Evolutionary conservation across 2,329 filamentous ascomycete species (phyloP).

Genomic region (Nemania sp.): DNA sequence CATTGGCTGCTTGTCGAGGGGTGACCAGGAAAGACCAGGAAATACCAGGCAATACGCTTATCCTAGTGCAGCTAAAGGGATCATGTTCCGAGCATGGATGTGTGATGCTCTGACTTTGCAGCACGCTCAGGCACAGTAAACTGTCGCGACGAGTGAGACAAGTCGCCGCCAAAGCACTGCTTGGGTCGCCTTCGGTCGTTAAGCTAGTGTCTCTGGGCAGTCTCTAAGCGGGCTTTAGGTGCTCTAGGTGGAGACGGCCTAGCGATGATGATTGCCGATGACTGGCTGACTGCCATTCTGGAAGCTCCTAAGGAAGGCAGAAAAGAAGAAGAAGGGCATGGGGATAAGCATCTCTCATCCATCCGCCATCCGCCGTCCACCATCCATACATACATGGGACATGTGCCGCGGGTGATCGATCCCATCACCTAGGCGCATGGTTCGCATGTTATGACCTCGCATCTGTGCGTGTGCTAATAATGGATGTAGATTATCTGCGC

Average conservation of each 20-base stretch:
- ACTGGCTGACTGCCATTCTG: conserved; percentile 4
- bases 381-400: conserved; percentile 1
- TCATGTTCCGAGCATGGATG: conserved; percentile 8
- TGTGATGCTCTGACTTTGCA: not conserved
- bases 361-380: no score
- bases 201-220: no score
- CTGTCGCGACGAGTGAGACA: conserved; percentile 6
- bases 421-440: conserved; percentile 6
- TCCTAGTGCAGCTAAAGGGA: conserved; percentile 24
- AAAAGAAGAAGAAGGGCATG: not conserved
- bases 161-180: conserved; percentile 1
- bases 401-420: conserved; percentile 15
- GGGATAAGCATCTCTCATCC: no score
- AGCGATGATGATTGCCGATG: conserved; percentile 11
- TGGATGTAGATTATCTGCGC: conserved; percentile 3
- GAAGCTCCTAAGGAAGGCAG: conserved; percentile 10
- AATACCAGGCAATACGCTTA: conserved; percentile 30
- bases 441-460: conserved; percentile 33
- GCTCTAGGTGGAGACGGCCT: conserved; percentile 4
- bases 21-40: conserved; percentile 28
- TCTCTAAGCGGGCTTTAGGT: not conserved
- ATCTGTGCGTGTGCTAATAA: not conserved
- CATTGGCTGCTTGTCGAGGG: conserved; percentile 42
- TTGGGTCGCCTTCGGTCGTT: not conserved
- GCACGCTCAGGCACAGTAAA: not conserved